Evolutionary conservation across 31 red algal genomes (phyloP), one percentile per base, ranked within the genome.

Genomic region (Bonnemaisonia californica): DNA sequence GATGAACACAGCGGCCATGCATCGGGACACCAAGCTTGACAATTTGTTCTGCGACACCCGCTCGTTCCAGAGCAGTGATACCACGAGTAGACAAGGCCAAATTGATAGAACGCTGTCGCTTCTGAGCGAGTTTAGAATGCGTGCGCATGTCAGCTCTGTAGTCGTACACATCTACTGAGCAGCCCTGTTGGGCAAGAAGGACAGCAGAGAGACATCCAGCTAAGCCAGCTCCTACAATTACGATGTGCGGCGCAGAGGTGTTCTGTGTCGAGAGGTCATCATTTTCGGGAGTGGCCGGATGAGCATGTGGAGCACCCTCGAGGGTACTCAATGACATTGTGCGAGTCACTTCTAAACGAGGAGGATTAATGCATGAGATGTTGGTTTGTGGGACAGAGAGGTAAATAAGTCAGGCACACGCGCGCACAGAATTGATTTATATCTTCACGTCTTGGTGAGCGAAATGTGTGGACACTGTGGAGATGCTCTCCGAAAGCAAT

Each of bases 21-120:
- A 99, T 99, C 13, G 87, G 97, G 22, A 96, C 71, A 16, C 81
- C 80, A 23, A 83, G 51, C 0, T 62, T 34, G 1, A 58, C 42
- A 11, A 95, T 75, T 21, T 28, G 3, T 7, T 91, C 79, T 19
- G 70, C 51, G 41, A 96, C 41, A 0, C 91, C 91, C 18, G 81
- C 91, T n/a, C 41, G 65, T 11, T 42, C 61, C 16, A 99, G 64
- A 21, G 97, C 97, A 29, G 81, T 90, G 35, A 99, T 82, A 2
- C 97, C 97, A 28, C 97, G 83, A 3, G 89, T 94, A 13, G 97
- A 99, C 13, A 99, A 64, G 18, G 97, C 97, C 42, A 99, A 82
- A 70, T 99, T 99, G 72, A 99, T 99, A n/a, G 97, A 99, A 4
- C 96, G 77, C 68, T 78, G 73, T 7, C 32, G 54, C 27, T 45